phyloP scores from a whole-genome alignment of 768 basidiomycete species.

The Porpolomopsis calyptriformis region DNA sequence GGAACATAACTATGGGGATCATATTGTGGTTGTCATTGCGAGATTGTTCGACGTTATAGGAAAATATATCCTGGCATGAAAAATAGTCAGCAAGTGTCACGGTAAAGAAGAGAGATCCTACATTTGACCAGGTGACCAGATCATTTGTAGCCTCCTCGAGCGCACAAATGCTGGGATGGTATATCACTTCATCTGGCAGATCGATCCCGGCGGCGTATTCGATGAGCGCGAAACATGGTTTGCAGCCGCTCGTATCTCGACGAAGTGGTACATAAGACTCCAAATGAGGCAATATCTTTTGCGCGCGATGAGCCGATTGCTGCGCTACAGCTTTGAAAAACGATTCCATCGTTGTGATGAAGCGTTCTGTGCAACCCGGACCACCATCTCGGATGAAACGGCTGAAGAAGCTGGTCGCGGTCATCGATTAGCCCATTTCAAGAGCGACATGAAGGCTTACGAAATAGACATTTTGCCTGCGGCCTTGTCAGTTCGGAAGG shows the following conservation, averaged over 20 bases:
- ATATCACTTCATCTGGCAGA: conserved; percentile 42
- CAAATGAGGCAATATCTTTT: conserved; percentile 28
- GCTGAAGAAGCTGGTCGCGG: conserved; percentile 9
- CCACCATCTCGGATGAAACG: conserved; percentile 8
- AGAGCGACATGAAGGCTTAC: not conserved
- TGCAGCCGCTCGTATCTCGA: conserved; percentile 43
- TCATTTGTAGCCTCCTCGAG: conserved; percentile 42
- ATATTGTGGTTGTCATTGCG: conserved; percentile 32
- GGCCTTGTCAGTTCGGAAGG: conserved; percentile 48
- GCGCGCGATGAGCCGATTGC: conserved; percentile 34
- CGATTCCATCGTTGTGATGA: conserved; percentile 30
- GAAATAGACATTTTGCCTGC: conserved; percentile 34
- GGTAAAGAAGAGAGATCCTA: conserved; percentile 8
- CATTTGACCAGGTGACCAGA: conserved; percentile 40
- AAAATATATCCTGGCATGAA: conserved; percentile 27
- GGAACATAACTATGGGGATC: conserved; percentile 31
- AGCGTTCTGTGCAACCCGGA: conserved; percentile 16
- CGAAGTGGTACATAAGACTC: conserved; percentile 45
- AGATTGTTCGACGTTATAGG: conserved; percentile 31
- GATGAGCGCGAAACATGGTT: conserved; percentile 39
- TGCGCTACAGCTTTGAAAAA: conserved; percentile 35
- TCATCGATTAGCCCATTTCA: too few species aligned
- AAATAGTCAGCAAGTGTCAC: not conserved
- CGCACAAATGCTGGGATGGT: conserved; percentile 37
- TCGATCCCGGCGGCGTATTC: conserved; percentile 44